Percentiles rank a stretch among this genome's conserved stretches.
phyloP scores from a whole-genome alignment of 352 stramenopile genomes.

The Halophytophthora polymorphica region DNA sequence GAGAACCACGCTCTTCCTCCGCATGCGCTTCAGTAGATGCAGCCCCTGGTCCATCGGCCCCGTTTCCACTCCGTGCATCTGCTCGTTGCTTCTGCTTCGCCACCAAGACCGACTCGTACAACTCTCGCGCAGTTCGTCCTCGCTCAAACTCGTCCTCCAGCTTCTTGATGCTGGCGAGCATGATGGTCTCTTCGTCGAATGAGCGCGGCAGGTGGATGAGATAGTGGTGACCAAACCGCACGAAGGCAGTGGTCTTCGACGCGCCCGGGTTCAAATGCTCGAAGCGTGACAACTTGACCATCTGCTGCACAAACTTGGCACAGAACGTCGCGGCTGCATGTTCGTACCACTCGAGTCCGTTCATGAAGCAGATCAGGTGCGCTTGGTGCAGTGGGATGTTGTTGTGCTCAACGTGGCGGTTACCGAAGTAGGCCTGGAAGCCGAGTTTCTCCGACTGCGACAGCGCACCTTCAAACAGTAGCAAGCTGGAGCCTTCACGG shows the following conservation, averaged over 20 bases:
- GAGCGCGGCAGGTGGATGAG: constrained; percentile 76
- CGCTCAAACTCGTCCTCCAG: constrained; percentile 79
- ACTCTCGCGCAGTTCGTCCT: constrained; percentile 57
- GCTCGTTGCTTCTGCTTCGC: constrained; percentile 41
- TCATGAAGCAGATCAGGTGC: constrained; percentile 74
- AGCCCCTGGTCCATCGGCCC: background rate
- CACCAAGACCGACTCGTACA: constrained; percentile 73
- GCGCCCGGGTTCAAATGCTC: constrained; percentile 51
- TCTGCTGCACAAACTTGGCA: constrained; percentile 73
- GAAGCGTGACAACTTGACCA: constrained; percentile 72
- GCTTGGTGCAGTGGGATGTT: constrained; percentile 57
- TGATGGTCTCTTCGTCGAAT: constrained; percentile 74
- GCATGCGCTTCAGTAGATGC: background rate
- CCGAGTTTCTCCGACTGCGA: constrained; percentile 61
- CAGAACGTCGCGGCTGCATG: constrained; percentile 58
- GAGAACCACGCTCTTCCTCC: background rate
- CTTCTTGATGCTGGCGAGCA: constrained; percentile 64
- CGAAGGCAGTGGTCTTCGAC: constrained; percentile 56
- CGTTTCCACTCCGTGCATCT: constrained; percentile 8
- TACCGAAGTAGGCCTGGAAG: constrained; percentile 67
- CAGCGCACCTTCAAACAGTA: constrained; percentile 73
- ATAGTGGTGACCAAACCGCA: constrained; percentile 79
- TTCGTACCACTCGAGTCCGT: constrained; percentile 63
- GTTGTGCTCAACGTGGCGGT: constrained; percentile 52
- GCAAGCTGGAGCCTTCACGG: constrained; percentile 52